phyloP scores from a whole-genome alignment of 2,329 filamentous ascomycete genomes.

The Aspergillus nomiae region DNA sequence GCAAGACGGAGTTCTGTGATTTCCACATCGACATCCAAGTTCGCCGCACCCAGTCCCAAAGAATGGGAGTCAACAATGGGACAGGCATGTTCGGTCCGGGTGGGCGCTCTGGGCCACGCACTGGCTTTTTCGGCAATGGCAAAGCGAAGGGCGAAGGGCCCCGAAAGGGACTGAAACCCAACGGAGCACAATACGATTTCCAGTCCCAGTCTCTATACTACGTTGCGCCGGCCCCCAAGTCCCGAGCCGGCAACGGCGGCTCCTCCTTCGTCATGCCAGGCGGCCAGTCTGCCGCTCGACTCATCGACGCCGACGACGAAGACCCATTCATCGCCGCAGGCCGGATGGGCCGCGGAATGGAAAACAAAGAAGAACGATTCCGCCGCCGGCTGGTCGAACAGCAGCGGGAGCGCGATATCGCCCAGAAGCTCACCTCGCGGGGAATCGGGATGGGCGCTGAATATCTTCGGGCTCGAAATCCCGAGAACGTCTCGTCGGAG shows the following conservation, averaged over 20 bases:
- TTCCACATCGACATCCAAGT: conserved; percentile 86
- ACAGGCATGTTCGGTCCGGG: conserved; percentile 52
- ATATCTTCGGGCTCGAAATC: conserved; percentile 44
- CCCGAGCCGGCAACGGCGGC: conserved; percentile 14
- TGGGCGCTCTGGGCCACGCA: conserved; percentile 43
- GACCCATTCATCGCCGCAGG: conserved; percentile 46
- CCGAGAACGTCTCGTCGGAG: conserved; percentile 21
- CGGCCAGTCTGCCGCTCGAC: conserved; percentile 39
- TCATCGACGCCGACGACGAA: conserved; percentile 44
- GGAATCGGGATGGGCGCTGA: conserved; percentile 44
- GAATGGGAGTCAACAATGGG: conserved; percentile 79
- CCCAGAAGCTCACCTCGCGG: conserved; percentile 40
- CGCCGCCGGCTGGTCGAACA: conserved; percentile 46
- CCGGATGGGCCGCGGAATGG: conserved; percentile 41
- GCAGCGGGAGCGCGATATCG: conserved; percentile 48
- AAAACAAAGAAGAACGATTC: conserved; percentile 45
- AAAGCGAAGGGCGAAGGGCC: conserved; percentile 18
- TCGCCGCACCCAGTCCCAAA: conserved; percentile 65
- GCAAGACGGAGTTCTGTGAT: conserved; percentile 88
- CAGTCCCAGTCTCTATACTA: conserved; percentile 49
- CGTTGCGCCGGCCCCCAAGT: conserved; percentile 39
- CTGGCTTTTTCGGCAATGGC: conserved; percentile 37
- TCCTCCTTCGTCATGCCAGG: conserved; percentile 23
- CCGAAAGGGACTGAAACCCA: conserved; percentile 34
- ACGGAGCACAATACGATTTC: conserved; percentile 42